phyloP scores from a whole-genome alignment of 1,284 basidiomycete species.

The Pseudozyma sp. region DNA sequence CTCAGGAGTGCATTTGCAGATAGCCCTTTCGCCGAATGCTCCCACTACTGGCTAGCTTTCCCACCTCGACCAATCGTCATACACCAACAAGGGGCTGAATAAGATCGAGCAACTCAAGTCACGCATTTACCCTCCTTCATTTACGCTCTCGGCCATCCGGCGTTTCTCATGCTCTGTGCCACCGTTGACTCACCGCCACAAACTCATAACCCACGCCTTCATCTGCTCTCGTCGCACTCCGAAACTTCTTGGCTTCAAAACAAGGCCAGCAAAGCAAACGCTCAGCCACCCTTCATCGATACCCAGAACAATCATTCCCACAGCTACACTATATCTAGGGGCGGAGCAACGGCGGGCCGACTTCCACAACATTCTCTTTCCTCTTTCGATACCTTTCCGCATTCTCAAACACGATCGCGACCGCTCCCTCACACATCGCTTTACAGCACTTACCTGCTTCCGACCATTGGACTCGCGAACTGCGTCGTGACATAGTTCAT shows the following conservation, averaged over 20 bases:
- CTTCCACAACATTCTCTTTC: too few species aligned
- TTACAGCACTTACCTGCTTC: too few species aligned
- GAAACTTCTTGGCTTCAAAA: background rate
- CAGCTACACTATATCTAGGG: background rate
- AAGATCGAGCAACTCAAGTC: background rate
- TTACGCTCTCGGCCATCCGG: background rate
- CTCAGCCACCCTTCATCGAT: background rate
- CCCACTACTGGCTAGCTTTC: background rate
- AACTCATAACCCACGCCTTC: background rate
- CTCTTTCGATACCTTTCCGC: too few species aligned
- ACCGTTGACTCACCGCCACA: background rate
- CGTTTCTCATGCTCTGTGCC: background rate
- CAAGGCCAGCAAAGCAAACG: background rate
- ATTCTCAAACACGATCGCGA: too few species aligned
- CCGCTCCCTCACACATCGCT: too few species aligned
- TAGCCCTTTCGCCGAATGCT: background rate
- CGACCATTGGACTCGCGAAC: too few species aligned
- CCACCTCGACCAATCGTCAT: background rate
- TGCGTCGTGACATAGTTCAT: too few species aligned
- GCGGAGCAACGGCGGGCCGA: background rate
- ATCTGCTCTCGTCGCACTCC: background rate
- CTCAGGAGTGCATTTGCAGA: background rate
- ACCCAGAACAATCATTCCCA: background rate
- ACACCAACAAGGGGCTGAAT: background rate
- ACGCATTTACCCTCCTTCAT: background rate